Conservation (phyloP, 148 eudicot species). For the Cornus suecica region DNA sequence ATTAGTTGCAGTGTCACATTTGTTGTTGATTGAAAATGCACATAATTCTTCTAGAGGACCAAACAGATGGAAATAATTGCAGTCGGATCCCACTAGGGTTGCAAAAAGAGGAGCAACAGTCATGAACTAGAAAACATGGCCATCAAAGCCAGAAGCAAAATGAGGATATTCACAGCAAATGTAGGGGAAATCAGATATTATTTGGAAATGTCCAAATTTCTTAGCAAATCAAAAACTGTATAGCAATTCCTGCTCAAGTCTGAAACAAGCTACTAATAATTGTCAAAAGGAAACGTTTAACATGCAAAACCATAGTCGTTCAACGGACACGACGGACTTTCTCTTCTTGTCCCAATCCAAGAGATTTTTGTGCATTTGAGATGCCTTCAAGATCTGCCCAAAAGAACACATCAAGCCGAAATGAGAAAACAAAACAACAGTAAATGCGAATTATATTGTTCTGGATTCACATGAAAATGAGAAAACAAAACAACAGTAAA, state of each 20-base stretch:
- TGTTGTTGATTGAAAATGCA: no score
- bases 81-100: no score
- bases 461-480: neutral
- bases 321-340: conserved; percentile 70
- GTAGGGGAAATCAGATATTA: neutral
- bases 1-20: no score
- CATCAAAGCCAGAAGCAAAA: no score
- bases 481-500: neutral
- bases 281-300: neutral
- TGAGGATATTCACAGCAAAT: neutral
- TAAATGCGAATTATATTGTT: neutral
- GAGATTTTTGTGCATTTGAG: conserved; percentile 83
- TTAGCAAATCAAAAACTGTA: neutral
- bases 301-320: neutral
- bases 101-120: no score
- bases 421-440: neutral
- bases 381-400: conserved; percentile 89
- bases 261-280: neutral
- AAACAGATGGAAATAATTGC: no score
- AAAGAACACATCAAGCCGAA: conserved; percentile 3
- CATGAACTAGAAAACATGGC: no score
- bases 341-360: conserved; percentile 91
- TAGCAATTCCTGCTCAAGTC: neutral
- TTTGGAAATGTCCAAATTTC: neutral
- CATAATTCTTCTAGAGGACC: no score